phyloP scores from a whole-genome alignment of 768 basidiomycete species.

The Scleroderma bovista region DNA sequence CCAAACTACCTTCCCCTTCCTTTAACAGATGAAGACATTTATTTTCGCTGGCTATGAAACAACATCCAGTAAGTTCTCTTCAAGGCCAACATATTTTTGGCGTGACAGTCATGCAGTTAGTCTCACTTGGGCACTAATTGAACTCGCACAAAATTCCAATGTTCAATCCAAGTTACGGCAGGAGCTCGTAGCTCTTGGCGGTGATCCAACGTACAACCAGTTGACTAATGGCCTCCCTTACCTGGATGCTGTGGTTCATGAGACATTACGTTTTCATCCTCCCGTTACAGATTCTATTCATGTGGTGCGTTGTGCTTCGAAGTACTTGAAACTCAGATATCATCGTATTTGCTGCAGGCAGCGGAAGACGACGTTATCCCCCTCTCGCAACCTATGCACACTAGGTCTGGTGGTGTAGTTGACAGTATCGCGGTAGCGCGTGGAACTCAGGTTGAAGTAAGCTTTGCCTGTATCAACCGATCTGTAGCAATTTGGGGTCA shows the following conservation, averaged over 20 bases:
- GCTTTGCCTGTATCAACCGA: slow-evolving; percentile 43
- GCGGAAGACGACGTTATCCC: slow-evolving; percentile 54
- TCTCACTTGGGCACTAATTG: slow-evolving; percentile 47
- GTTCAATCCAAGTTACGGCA: slow-evolving; percentile 44
- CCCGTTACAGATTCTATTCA: slow-evolving; percentile 22
- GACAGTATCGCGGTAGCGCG: slow-evolving; percentile 42
- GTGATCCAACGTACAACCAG: slow-evolving; percentile 51
- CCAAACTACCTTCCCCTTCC: background rate
- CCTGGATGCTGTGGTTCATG: slow-evolving; percentile 46
- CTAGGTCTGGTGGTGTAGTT: slow-evolving; percentile 34
- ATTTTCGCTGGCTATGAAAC: slow-evolving; percentile 20
- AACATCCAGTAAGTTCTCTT: slow-evolving; percentile 9
- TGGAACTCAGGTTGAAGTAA: slow-evolving; percentile 39
- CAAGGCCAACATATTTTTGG: no score
- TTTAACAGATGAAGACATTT: slow-evolving; percentile 13
- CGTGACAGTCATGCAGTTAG: slow-evolving; percentile 4
- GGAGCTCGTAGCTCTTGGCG: slow-evolving; percentile 38
- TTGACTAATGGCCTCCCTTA: slow-evolving; percentile 45
- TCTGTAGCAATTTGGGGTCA: slow-evolving; percentile 57
- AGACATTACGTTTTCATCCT: slow-evolving; percentile 40
- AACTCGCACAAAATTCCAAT: slow-evolving; percentile 40
- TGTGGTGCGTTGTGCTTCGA: slow-evolving; percentile 3
- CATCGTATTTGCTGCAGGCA: slow-evolving; percentile 25
- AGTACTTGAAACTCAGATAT: background rate
- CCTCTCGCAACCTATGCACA: slow-evolving; percentile 42